These are phyloP conservation scores for Collybiopsis luxurians DNA, from an alignment of 768 basidiomycete species.

Conservation along the genomic window DNA sequence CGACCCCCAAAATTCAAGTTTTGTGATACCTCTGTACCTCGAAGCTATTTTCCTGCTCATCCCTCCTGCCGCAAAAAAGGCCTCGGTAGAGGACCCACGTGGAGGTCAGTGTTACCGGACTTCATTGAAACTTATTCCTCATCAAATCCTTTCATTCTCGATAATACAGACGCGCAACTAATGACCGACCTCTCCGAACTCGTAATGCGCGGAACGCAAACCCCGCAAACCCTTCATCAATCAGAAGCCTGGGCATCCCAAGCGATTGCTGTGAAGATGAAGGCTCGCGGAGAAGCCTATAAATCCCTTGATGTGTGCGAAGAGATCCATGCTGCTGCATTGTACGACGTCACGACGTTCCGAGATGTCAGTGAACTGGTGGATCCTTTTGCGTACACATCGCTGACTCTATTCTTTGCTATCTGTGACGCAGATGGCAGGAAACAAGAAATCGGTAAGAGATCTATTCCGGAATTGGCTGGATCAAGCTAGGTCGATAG, in stretches of 20 bases:
- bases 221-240: conserved; percentile 18
- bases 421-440: conserved; percentile 29
- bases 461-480: conserved; percentile 26
- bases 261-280: conserved; percentile 33
- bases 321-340: conserved; percentile 48
- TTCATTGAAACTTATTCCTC: not conserved
- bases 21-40: conserved; percentile 61
- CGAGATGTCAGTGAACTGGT: conserved; percentile 42
- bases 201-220: conserved; percentile 31
- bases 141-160: no score
- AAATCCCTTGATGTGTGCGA: conserved; percentile 43
- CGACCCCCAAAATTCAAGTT: conserved; percentile 38
- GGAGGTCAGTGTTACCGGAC: not conserved
- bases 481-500: conserved; percentile 35
- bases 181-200: conserved; percentile 46
- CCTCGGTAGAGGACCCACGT: conserved; percentile 37
- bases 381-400: no score
- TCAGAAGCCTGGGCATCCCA: conserved; percentile 65
- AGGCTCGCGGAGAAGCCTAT: conserved; percentile 19
- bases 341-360: conserved; percentile 60
- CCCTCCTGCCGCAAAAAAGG: conserved; percentile 35
- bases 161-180: conserved; percentile 41
- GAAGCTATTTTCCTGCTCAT: conserved; percentile 64
- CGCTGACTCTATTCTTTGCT: not conserved
- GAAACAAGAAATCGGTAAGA: conserved; percentile 33